Evolutionary conservation across 768 basidiomycete genomes (phyloP), one percentile per base, ranked within the genome.

Genomic region (Panellus pusillus): DNA sequence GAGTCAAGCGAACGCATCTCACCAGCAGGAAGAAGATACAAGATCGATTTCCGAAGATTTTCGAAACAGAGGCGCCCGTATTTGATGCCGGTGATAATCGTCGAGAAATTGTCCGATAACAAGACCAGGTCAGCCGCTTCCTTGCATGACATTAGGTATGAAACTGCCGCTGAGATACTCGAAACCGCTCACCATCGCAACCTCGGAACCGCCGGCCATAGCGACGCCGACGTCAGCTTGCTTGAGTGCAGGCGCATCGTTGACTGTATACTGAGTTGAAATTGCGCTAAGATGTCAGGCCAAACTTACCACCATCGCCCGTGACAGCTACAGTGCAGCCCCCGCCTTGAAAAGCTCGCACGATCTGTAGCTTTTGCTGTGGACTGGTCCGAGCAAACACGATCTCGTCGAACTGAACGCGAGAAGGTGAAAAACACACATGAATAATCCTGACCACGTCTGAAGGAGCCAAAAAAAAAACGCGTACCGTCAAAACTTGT

Each of bases 61-160:
- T 85, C 83, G 61, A 80, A 86, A 15, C 82, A 79, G 13, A 84
- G 72, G 35, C 83, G 80, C 56, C 86, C 86, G 65, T 85, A 84
- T 65, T 83, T 75, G 60, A 87, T 79, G 1, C 82, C 86, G 40
- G 76, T 75, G 44, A 83, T 74, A 55, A 87, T 86, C 1, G 83
- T 80, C 1, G 82, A 79, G 59, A 89, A 84, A 63, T 85, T 82
- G 51, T 84, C 80, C 2, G 54, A 48, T 44, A 84, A 74, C 14
- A 89, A 73, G 14, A 87, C 77, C 49, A 87, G 75, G 61, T 85
- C 84, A 6, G 83, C 77, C 5, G 84, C 83, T 68, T 80, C 82
- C 57, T 70, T 58, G 6, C 18, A 13, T 0, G 9, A 9, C 13
- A 17, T 52, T 14, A 46, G 38, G 41, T 1, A 13, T 1, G 37